A percentile compares a stretch with the other conserved stretches of the same genome.
Evolutionary conservation across 2,329 filamentous ascomycete genomes (phyloP).

Genomic region (Helotiales sp.): DNA sequence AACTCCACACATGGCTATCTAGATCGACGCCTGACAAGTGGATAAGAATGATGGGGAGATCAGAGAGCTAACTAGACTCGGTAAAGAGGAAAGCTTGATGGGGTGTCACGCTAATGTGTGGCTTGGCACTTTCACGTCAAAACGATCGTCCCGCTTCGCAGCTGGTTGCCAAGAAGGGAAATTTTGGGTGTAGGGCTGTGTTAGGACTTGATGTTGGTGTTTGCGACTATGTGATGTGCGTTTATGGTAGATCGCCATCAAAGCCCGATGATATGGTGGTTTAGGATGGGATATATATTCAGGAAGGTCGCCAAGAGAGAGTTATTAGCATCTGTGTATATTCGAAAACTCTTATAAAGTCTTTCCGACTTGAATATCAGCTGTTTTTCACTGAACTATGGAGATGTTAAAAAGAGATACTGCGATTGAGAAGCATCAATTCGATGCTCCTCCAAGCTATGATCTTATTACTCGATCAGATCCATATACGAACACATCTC

Average conservation of each 20-base stretch:
- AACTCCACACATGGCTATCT: too few relatives aligned
- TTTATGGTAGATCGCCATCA: not conserved
- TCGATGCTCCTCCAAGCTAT: not conserved
- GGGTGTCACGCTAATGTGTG: not conserved
- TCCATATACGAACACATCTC: not conserved
- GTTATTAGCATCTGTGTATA: not conserved
- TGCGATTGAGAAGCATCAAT: not conserved
- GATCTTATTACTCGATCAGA: not conserved
- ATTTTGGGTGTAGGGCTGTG: not conserved
- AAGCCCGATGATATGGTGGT: not conserved
- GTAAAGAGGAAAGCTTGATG: not conserved
- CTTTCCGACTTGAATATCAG: too few relatives aligned
- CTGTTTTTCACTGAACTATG: not conserved
- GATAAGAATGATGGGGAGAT: too few relatives aligned
- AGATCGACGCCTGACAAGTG: too few relatives aligned
- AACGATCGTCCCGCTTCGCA: not conserved
- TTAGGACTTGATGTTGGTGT: not conserved
- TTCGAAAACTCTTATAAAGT: not conserved
- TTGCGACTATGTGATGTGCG: not conserved
- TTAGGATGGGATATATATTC: not conserved
- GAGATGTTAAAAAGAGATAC: not conserved
- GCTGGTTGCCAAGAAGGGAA: not conserved
- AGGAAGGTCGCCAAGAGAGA: not conserved
- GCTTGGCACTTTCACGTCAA: not conserved
- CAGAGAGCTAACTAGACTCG: not conserved